Evolutionary conservation across 768 basidiomycete genomes (phyloP).

Genomic region (Phylloporus rhodoxanthus): DNA sequence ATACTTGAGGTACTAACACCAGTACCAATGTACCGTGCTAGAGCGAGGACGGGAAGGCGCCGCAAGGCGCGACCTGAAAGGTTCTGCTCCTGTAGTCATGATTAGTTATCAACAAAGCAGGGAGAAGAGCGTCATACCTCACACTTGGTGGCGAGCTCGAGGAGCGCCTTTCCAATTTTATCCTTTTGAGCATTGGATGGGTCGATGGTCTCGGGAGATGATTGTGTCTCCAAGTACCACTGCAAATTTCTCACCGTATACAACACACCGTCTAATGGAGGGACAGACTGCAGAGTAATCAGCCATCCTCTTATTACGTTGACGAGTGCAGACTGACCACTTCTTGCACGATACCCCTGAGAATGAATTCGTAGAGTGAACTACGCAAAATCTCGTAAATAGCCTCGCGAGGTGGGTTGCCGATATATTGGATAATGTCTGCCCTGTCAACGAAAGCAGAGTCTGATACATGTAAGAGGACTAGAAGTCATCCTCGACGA

Average conservation of each 20-base stretch:
- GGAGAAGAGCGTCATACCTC: slow-evolving; percentile 46
- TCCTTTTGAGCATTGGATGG: slow-evolving; percentile 46
- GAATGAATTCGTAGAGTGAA: slow-evolving; percentile 75
- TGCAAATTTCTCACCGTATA: no score
- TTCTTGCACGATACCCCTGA: slow-evolving; percentile 60
- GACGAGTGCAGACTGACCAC: slow-evolving; percentile 42
- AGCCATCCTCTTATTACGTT: not conserved
- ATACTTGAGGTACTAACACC: slow-evolving; percentile 28
- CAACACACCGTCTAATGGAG: slow-evolving; percentile 49
- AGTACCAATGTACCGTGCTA: slow-evolving; percentile 73
- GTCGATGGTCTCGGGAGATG: slow-evolving; percentile 6
- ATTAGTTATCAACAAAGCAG: slow-evolving; percentile 1
- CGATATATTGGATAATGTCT: slow-evolving; percentile 93
- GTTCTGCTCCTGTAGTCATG: slow-evolving; percentile 47
- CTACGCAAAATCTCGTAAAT: slow-evolving; percentile 88
- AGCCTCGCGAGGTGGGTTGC: slow-evolving; percentile 84
- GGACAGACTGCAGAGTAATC: slow-evolving; percentile 46
- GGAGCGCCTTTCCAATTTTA: slow-evolving; percentile 50
- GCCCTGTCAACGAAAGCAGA: slow-evolving; percentile 95
- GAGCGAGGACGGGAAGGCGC: slow-evolving; percentile 88
- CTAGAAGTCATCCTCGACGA: not conserved
- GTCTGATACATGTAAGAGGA: slow-evolving; percentile 44
- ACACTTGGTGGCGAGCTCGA: slow-evolving; percentile 70
- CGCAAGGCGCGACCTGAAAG: slow-evolving; percentile 91
- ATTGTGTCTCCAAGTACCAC: slow-evolving; percentile 3